Percentiles rank a stretch among this genome's conserved stretches.
These are phyloP conservation scores for Phaeosphaeriaceae sp. DNA, from an alignment of 2,329 filamentous ascomycete genomes.

Conservation along the genomic window DNA sequence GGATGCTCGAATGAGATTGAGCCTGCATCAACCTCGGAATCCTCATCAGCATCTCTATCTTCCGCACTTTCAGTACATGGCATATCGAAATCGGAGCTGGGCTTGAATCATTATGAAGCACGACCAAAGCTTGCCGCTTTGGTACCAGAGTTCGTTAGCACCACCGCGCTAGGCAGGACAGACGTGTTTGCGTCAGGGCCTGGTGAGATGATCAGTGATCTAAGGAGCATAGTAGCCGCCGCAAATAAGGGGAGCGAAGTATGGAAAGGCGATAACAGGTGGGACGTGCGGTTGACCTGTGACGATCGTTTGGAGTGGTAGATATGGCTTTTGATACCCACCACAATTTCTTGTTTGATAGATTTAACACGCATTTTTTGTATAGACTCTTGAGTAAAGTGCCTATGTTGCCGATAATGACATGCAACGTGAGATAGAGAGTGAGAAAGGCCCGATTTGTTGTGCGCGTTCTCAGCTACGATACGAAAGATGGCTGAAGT, in stretches of 20 bases:
- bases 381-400: too few species aligned
- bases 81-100: constrained; percentile 35
- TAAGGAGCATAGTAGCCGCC: constrained; percentile 39
- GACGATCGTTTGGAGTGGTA: constrained; percentile 44
- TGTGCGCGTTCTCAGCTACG: background rate
- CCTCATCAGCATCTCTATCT: constrained; percentile 27
- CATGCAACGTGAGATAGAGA: too few species aligned
- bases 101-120: constrained; percentile 32
- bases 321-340: constrained; percentile 30
- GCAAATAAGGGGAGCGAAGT: constrained; percentile 40
- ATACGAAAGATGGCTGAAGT: background rate
- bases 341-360: constrained; percentile 1
- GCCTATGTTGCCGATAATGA: too few species aligned
- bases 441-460: too few species aligned
- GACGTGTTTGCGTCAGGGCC: constrained; percentile 44
- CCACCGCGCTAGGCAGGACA: constrained; percentile 30
- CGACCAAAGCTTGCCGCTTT: constrained; percentile 26
- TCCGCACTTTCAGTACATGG: constrained; percentile 36
- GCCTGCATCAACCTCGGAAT: constrained; percentile 15
- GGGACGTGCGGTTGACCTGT: constrained; percentile 40
- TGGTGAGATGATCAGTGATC: constrained; percentile 41
- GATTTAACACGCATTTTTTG: background rate
- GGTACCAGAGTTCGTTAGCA: constrained; percentile 33
- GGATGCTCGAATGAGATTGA: constrained; percentile 32
- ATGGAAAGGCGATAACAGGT: constrained; percentile 40